Percentiles rank a stretch among this genome's conserved stretches.
These are phyloP conservation scores for Pythium folliculosum DNA, from an alignment of 352 stramenopile genomes.

Conservation along the genomic window DNA sequence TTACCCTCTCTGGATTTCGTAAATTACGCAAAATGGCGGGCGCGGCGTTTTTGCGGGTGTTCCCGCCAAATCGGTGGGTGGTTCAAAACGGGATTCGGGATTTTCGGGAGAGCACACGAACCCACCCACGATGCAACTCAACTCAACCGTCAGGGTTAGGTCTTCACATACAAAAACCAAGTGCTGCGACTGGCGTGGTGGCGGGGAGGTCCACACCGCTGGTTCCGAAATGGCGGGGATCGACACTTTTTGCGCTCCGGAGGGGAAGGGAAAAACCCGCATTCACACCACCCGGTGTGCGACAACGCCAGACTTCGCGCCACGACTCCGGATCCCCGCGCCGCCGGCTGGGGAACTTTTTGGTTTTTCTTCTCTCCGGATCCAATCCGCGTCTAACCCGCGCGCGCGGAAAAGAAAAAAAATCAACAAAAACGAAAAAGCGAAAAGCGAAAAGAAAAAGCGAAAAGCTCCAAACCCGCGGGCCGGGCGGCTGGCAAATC, in stretches of 20 bases:
- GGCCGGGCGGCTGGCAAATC: conserved; percentile 14
- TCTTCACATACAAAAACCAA: conserved; percentile 25
- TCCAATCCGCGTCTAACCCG: conserved; percentile 21
- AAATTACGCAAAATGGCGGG: conserved; percentile 22
- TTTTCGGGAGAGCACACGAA: conserved; percentile 16
- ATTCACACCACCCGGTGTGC: not conserved
- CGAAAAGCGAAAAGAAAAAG: not conserved
- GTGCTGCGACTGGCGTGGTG: conserved; percentile 18
- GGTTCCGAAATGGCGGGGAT: conserved; percentile 27
- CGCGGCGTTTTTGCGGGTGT: not conserved
- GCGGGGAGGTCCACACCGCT: conserved; percentile 3
- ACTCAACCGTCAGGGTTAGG: conserved; percentile 31
- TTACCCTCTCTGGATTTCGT: not conserved
- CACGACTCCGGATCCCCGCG: not conserved
- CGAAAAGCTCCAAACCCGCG: conserved; percentile 16
- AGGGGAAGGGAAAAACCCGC: conserved; percentile 3
- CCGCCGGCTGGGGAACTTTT: not conserved
- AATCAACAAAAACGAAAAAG: not conserved
- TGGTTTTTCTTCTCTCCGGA: not conserved
- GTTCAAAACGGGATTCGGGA: conserved; percentile 29
- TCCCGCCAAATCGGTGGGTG: conserved; percentile 29
- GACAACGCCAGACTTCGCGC: conserved; percentile 19
- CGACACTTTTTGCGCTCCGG: conserved; percentile 4
- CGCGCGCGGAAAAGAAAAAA: conserved; percentile 6
- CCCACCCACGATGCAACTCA: not conserved